These are phyloP conservation scores for Alliaria petiolata DNA, from an alignment of 345 rosid species.

Conservation along the genomic window DNA sequence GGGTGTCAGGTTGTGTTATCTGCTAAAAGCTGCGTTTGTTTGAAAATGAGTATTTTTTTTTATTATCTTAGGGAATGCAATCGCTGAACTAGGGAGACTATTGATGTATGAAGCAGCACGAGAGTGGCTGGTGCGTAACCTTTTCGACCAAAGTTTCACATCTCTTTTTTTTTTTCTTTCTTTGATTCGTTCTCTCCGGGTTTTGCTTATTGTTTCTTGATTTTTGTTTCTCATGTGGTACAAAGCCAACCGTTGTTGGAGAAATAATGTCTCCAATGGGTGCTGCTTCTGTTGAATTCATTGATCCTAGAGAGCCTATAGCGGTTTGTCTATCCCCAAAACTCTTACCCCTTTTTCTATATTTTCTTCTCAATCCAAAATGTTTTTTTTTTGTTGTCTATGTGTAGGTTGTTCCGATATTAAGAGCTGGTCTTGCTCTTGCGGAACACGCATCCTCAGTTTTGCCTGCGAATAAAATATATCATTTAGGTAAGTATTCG, in stretches of 20 bases:
- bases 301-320: constrained; percentile 90
- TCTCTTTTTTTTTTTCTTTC: too few species aligned
- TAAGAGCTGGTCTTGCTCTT: constrained; percentile 96
- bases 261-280: constrained; percentile 94
- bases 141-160: neutral
- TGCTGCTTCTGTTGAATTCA: constrained; percentile 83
- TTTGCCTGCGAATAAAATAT: constrained; percentile 77
- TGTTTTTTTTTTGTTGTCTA: constrained; percentile 6
- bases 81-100: constrained; percentile 91
- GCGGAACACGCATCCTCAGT: constrained; percentile 82
- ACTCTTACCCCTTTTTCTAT: neutral
- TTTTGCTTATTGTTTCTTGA: constrained; percentile 5
- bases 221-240: constrained; percentile 7
- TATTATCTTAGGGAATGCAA: constrained; percentile 57
- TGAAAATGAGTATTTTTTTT: neutral
- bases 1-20: neutral
- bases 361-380: neutral
- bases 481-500: constrained; percentile 63
- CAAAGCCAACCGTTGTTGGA: constrained; percentile 74
- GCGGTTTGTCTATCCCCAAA: constrained; percentile 46
- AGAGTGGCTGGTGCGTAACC: constrained; percentile 77
- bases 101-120: constrained; percentile 88
- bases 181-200: neutral
- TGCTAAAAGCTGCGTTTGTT: too few species aligned
- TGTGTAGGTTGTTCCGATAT: constrained; percentile 75